phyloP scores from a whole-genome alignment of 139 green algal genomes.

The Pleodorina starrii region DNA sequence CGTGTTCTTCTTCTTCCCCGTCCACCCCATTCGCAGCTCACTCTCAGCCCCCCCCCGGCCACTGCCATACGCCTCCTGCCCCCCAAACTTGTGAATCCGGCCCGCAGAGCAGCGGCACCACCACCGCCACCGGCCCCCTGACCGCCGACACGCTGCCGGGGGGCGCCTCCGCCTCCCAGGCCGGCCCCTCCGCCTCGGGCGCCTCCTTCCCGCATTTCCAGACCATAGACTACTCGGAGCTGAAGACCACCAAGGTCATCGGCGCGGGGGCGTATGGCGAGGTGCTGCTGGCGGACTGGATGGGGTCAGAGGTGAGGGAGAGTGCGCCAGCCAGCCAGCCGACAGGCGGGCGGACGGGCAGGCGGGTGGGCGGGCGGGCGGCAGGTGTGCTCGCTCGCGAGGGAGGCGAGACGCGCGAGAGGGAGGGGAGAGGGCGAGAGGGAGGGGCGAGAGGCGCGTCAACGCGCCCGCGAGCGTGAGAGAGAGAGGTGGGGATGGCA shows the following conservation, averaged over 20 bases:
- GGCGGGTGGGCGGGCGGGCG: no score
- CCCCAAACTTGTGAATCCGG: no score
- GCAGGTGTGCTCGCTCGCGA: no score
- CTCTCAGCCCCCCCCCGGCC: no score
- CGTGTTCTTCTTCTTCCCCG: background rate
- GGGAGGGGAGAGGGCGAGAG: no score
- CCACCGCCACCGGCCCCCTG: background rate
- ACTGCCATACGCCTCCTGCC: no score
- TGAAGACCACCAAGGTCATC: slow-evolving; percentile 60
- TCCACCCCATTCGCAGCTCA: background rate
- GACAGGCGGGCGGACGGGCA: no score
- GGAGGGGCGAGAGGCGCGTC: no score
- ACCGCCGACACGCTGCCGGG: background rate
- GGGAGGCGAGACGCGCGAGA: no score
- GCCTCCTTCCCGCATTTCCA: slow-evolving; percentile 46
- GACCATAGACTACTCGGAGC: slow-evolving; percentile 63
- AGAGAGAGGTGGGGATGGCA: no score
- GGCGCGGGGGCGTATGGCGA: slow-evolving; percentile 70
- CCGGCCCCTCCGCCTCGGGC: background rate
- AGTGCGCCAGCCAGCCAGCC: no score
- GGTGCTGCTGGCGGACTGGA: slow-evolving; percentile 76
- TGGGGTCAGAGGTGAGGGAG: slow-evolving; percentile 52
- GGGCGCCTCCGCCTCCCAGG: background rate
- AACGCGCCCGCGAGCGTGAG: no score
- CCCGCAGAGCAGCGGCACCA: background rate